These are phyloP conservation scores for Colletotrichum salicis DNA, from an alignment of 2,329 filamentous ascomycete genomes.

Conservation along the genomic window DNA sequence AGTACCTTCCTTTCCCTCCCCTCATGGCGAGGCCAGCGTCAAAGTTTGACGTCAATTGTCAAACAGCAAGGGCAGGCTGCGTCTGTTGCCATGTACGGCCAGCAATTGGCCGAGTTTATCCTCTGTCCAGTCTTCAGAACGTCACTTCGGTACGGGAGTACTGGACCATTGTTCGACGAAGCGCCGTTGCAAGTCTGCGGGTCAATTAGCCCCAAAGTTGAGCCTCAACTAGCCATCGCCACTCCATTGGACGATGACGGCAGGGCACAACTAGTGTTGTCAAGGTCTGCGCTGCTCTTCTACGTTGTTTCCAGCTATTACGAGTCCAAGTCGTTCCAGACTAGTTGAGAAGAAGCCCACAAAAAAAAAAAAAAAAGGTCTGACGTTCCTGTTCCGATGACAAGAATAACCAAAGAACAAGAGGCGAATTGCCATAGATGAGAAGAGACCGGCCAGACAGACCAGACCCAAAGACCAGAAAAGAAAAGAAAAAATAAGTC, in stretches of 20 bases:
- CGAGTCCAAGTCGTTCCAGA: not conserved
- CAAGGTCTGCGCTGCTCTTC: not conserved
- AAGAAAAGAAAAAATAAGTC: not conserved
- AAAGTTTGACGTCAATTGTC: not conserved
- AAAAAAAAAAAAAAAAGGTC: not conserved
- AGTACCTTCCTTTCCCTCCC: not conserved
- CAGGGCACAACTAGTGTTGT: not conserved
- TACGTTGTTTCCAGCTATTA: not conserved
- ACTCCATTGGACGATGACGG: not conserved
- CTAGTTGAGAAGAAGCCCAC: not conserved
- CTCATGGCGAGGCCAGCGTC: not conserved
- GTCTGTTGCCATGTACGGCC: not conserved
- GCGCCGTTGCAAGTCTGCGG: not conserved
- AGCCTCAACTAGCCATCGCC: not conserved
- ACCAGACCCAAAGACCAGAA: not conserved
- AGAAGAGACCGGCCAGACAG: not conserved
- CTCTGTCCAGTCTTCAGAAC: not conserved
- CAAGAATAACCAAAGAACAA: not conserved
- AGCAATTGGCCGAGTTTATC: not conserved
- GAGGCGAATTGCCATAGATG: not conserved
- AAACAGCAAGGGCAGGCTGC: not conserved
- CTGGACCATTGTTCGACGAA: not conserved
- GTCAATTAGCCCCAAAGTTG: not conserved
- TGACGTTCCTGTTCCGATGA: constrained; percentile 8
- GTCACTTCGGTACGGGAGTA: not conserved